Conservation (phyloP, 177 flowering plant species). For the Tripterygium wilfordii region DNA sequence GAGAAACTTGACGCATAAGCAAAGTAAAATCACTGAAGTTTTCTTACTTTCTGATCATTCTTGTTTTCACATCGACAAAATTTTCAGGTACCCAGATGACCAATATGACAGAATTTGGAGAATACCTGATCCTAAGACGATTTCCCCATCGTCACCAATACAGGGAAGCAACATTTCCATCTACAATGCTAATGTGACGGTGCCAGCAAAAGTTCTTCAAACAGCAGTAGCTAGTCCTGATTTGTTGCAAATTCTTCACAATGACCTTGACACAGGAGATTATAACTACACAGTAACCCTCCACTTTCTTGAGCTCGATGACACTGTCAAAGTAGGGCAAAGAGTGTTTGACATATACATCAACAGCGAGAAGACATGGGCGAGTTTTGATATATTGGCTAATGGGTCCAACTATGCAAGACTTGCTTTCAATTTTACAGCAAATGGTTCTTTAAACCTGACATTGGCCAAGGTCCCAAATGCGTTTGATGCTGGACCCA, state of each 20-base stretch:
- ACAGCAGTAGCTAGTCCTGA: conserved; percentile 34
- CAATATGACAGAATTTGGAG: conserved; percentile 54
- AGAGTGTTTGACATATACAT: conserved; percentile 53
- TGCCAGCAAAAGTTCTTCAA: conserved; percentile 46
- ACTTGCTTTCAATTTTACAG: conserved; percentile 16
- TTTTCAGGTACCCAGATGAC: conserved; percentile 49
- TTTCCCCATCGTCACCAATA: background rate
- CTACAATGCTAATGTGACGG: conserved; percentile 8
- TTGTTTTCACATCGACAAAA: too few species aligned
- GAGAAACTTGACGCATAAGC: too few species aligned
- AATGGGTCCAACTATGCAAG: conserved; percentile 29
- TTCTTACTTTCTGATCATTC: too few species aligned
- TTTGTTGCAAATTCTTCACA: conserved; percentile 27
- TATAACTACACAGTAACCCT: conserved; percentile 28
- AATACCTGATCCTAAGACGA: background rate
- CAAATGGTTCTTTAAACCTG: conserved; percentile 43
- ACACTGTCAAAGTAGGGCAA: conserved; percentile 31
- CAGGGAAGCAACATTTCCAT: conserved; percentile 1
- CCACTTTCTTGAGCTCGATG: conserved; percentile 49
- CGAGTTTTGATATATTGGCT: conserved; percentile 35
- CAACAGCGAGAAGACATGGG: conserved; percentile 22
- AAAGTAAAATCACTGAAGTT: too few species aligned
- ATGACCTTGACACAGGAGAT: conserved; percentile 18
- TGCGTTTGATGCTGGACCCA: conserved; percentile 40
- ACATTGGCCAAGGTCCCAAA: conserved; percentile 31